Conservation (phyloP, 2,329 filamentous ascomycete species). For the Phaeosphaeria sp. region DNA sequence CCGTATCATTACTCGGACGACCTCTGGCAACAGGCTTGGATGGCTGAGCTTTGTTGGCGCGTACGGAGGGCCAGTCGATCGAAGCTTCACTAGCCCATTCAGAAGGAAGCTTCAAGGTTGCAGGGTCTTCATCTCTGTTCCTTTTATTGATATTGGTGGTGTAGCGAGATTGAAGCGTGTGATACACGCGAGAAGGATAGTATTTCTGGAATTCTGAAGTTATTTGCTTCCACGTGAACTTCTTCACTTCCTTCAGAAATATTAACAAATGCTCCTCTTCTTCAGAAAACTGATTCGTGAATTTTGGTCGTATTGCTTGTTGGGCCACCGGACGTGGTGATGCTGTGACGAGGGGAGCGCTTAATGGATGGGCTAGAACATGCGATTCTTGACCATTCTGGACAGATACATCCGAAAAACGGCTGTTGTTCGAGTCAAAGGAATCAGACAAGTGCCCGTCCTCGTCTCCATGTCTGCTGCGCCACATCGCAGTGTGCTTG, state of each 20-base stretch:
- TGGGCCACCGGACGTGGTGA: background rate
- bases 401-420: background rate
- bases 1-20: background rate
- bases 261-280: conserved; percentile 45
- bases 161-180: conserved; percentile 35
- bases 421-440: background rate
- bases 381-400: too few species aligned
- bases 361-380: background rate
- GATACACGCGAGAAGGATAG: conserved; percentile 39
- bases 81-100: conserved; percentile 32
- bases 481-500: too few species aligned
- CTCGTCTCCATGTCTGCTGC: background rate
- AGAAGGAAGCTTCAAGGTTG: conserved; percentile 26
- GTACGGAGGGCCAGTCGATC: conserved; percentile 29
- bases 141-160: conserved; percentile 34
- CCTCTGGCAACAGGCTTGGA: background rate
- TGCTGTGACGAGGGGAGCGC: background rate
- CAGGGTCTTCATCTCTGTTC: conserved; percentile 31
- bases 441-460: background rate
- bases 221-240: conserved; percentile 46
- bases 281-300: conserved; percentile 11
- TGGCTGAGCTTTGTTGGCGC: conserved; percentile 11
- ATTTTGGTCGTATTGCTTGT: background rate
- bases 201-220: conserved; percentile 28
- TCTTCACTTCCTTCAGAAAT: conserved; percentile 50